A percentile compares a stretch with the other conserved stretches of the same genome.
These are phyloP conservation scores for Achaetomiella virescens DNA, from an alignment of 495 filamentous ascomycete genomes.

Conservation along the genomic window DNA sequence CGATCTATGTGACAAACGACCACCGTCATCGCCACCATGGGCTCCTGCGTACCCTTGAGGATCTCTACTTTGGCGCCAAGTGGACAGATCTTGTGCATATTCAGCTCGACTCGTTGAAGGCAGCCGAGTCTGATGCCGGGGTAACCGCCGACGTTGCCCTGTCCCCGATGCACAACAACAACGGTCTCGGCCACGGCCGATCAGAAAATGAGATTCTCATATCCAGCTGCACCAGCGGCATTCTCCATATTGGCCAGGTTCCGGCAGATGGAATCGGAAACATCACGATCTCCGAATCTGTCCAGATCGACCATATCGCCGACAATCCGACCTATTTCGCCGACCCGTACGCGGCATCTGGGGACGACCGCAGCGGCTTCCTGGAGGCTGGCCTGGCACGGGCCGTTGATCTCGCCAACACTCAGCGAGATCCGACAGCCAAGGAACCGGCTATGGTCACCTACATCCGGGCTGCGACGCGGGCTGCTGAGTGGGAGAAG, in stretches of 20 bases:
- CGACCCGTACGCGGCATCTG: constrained; percentile 45
- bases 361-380: constrained; percentile 50
- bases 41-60: constrained; percentile 38
- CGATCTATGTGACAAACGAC: constrained; percentile 58
- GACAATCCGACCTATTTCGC: constrained; percentile 56
- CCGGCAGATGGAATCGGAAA: constrained; percentile 33
- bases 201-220: constrained; percentile 45
- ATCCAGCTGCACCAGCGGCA: constrained; percentile 31
- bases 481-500: constrained; percentile 31
- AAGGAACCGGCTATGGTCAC: constrained; percentile 45
- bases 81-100: constrained; percentile 33
- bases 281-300: constrained; percentile 37
- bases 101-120: constrained; percentile 13
- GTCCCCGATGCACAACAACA: constrained; percentile 43
- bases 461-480: constrained; percentile 29
- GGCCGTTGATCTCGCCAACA: constrained; percentile 30
- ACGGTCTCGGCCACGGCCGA: constrained; percentile 52
- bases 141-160: constrained; percentile 42
- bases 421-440: constrained; percentile 31
- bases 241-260: constrained; percentile 24
- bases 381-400: constrained; percentile 46
- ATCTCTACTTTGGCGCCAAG: constrained; percentile 28
- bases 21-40: constrained; percentile 47
- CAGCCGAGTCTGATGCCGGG: constrained; percentile 22
- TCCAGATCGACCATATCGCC: constrained; percentile 40